Base-by-base conservation (phyloP, 345 rosid genomes). In the Firmiana major region DNA sequence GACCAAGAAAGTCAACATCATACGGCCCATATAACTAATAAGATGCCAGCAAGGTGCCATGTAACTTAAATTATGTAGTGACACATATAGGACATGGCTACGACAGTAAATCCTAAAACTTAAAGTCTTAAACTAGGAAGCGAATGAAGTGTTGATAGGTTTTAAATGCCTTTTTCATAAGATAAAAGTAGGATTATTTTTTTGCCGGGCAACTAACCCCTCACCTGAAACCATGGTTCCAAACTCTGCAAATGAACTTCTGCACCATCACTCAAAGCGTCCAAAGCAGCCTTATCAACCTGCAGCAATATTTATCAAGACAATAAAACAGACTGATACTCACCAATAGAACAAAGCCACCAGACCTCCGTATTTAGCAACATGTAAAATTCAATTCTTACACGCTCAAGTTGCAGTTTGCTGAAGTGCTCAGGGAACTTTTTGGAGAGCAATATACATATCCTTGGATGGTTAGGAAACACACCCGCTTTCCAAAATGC, bases 181-280 rank as follows among this genome's bases (percentile, higher is more conserved):
- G n/a, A 62, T 43, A 24, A 75, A 54, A n/a, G 46, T 24, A 62
- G 12, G 12, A 63, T 7, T 53, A 31, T 31, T 5, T 12, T 70
- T 65, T 46, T 11, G 28, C 70, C 48, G 63, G 24, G 59, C 26
- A 71, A 60, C n/a, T 46, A 28, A 49, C 13, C 73, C 54, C 45
- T 16, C 74, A 96, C 98, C 95, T 94, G 98, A 81, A 96, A 77
- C 99, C 99, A 96, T 77, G 97, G 98, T 80, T 96, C 98, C 90
- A 96, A 88, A 82, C 90, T 88, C 87, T 90, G 98, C 81, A 96
- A 85, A 85, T 96, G 93, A 86, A 92, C 85, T 83, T 92, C 99
- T 74, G 95, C 97, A 73, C 86, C 83, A 75, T 91, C 97, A 58
- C 86, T 91, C 91, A 96, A 78, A 80, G 95, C 89, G 86, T 96